Base-by-base conservation (phyloP, 306 rosid species). In the Luffa acutangula region DNA sequence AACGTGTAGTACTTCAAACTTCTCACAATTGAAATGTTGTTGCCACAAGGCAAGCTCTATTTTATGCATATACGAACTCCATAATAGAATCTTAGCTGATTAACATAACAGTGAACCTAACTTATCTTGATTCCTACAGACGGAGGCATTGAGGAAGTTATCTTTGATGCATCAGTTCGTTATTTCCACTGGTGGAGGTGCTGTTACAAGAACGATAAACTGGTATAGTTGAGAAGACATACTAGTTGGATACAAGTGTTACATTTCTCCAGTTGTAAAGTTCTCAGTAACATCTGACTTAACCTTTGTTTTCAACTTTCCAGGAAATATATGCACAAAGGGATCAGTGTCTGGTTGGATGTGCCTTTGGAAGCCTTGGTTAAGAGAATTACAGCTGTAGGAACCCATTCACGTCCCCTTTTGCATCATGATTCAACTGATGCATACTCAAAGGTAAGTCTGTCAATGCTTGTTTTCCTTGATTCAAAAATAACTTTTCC, bases 111-210 rank as follows among this genome's bases (percentile, higher is more conserved):
- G 45, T 21, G 25, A 12, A 20, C 60, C 82, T 45, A 65, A 75
- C 72, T 75, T 75, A 48, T 69, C 75, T 80, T 37, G 81, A 80
- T 78, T 64, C 37, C 82, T 85, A 84, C 88, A 95, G 99, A 91
- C 89, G 17, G 94, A 91, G 89, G 92, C 54, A 56, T 86, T 95
- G 86, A 85, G 42, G 77, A 85, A 90, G 85, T 82, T 91, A 65
- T 93, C 97, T 80, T 79, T 78, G 83, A 87, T 85, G 97, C 87
- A 66, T 70, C 88, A 41, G 76, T 76, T 83, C 54, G 96, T 95
- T 80, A 85, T 91, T 87, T 93, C 99, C 79, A 95, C 99, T 52
- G 99, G 99, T 63, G 99, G 99, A 82, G 99, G 98, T 77, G 97
- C 87, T 25, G 99, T 95, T 78, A 74, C 83, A 65, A 87, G 97